Evolutionary conservation across 116 monocot genomes (phyloP).

Genomic region (Cymodocea nodosa): DNA sequence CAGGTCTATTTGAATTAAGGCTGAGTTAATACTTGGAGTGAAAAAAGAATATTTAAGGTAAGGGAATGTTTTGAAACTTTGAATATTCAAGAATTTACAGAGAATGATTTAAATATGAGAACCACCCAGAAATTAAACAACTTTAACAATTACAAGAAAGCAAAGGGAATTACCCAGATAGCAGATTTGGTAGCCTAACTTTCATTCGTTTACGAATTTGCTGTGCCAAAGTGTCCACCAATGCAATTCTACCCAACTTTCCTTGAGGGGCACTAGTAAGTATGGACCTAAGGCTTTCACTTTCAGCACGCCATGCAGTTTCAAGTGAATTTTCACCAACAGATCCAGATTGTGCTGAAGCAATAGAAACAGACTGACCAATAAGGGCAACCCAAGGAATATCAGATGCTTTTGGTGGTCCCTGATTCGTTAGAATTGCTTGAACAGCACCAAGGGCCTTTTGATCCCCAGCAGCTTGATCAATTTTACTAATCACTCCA

Average conservation of each 20-base stretch:
- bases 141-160: not conserved
- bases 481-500: slow-evolving; percentile 96
- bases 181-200: slow-evolving; percentile 82
- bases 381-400: slow-evolving; percentile 94
- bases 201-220: slow-evolving; percentile 91
- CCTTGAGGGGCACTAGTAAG: slow-evolving; percentile 59
- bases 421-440: slow-evolving; percentile 74
- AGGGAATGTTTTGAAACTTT: too few species aligned
- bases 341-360: slow-evolving; percentile 86
- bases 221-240: slow-evolving; percentile 78
- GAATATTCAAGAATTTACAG: too few species aligned
- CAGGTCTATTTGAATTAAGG: too few species aligned
- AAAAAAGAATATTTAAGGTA: too few species aligned
- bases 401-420: slow-evolving; percentile 70
- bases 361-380: slow-evolving; percentile 93
- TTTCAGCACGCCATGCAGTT: slow-evolving; percentile 94
- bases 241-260: slow-evolving; percentile 84
- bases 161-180: slow-evolving; percentile 54
- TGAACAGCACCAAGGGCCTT: slow-evolving; percentile 72
- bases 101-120: too few species aligned
- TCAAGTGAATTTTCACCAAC: slow-evolving; percentile 84
- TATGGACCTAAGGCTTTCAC: slow-evolving; percentile 75
- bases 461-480: slow-evolving; percentile 87
- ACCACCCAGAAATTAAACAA: not conserved
- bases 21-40: too few species aligned